Percentiles rank a stretch among this genome's conserved stretches.
Conservation (phyloP, 768 basidiomycete species). For the Mycena filopes region DNA sequence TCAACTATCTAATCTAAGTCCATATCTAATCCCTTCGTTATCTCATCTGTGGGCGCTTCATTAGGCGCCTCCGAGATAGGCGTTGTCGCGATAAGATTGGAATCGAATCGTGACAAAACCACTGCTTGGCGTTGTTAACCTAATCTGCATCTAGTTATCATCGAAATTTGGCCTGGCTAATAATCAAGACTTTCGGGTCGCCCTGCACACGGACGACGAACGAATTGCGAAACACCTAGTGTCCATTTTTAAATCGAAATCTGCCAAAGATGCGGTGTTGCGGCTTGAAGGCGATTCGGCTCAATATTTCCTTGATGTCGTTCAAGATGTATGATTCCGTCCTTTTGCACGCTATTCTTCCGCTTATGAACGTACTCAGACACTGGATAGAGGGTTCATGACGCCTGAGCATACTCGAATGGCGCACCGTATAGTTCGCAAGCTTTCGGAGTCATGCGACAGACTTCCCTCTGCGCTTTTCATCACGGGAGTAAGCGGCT, state of each 20-base stretch:
- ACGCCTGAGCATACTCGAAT: not conserved
- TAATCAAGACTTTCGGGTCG: not conserved
- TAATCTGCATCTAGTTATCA: no score
- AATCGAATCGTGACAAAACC: no score
- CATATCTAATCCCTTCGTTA: no score
- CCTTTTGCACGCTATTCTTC: no score
- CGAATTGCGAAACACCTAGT: constrained; percentile 8
- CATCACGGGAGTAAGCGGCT: constrained; percentile 3
- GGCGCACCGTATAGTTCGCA: constrained; percentile 29
- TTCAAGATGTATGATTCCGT: not conserved
- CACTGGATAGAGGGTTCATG: constrained; percentile 6
- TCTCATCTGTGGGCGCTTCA: no score
- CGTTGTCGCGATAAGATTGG: no score
- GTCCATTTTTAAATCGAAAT: not conserved
- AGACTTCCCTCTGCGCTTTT: constrained; percentile 24
- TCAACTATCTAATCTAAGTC: no score
- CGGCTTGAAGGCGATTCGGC: not conserved
- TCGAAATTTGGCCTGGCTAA: no score
- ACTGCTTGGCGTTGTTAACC: no score
- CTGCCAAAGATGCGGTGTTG: not conserved
- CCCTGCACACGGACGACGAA: not conserved
- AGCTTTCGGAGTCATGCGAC: constrained; percentile 25
- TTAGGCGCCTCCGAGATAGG: no score
- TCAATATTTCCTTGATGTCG: constrained; percentile 16
- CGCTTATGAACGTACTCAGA: not conserved